A percentile compares a stretch with the other conserved stretches of the same genome.
Conservation (phyloP, 208 protist species). For the Trichomonas tenax region DNA sequence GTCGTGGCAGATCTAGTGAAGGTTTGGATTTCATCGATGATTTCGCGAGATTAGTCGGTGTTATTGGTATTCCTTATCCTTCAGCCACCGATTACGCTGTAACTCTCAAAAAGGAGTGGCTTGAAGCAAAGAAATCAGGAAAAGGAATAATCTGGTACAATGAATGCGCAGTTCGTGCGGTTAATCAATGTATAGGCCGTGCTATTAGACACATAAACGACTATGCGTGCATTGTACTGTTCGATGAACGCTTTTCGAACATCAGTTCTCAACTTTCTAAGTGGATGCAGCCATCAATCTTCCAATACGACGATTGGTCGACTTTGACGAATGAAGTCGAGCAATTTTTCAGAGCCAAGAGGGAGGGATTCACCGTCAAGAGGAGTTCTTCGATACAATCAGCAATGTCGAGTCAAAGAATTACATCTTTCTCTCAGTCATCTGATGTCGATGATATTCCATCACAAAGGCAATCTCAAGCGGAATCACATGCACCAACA, state of each 20-base stretch:
- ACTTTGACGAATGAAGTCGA: background rate
- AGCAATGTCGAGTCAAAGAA: background rate
- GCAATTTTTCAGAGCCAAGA: background rate
- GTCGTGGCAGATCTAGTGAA: slow-evolving; percentile 33
- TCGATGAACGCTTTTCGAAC: slow-evolving; percentile 31
- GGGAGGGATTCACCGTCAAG: background rate
- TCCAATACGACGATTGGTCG: background rate
- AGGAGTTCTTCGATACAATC: background rate
- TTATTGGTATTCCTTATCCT: slow-evolving; percentile 32
- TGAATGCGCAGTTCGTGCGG: slow-evolving; percentile 32
- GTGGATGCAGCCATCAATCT: slow-evolving; percentile 16
- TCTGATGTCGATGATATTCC: background rate
- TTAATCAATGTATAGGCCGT: slow-evolving; percentile 44
- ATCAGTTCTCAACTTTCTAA: background rate
- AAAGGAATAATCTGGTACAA: slow-evolving; percentile 38
- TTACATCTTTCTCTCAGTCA: background rate
- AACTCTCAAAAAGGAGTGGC: slow-evolving; percentile 24
- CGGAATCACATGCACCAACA: background rate
- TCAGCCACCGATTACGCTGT: slow-evolving; percentile 1
- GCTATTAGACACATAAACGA: slow-evolving; percentile 41
- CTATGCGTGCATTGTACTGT: slow-evolving; percentile 37
- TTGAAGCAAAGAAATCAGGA: background rate
- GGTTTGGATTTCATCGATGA: slow-evolving; percentile 39
- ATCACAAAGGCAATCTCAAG: background rate
- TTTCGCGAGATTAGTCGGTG: background rate